These are phyloP conservation scores for Rhodotorula taiwanensis DNA, from an alignment of 768 basidiomycete species.

Conservation along the genomic window DNA sequence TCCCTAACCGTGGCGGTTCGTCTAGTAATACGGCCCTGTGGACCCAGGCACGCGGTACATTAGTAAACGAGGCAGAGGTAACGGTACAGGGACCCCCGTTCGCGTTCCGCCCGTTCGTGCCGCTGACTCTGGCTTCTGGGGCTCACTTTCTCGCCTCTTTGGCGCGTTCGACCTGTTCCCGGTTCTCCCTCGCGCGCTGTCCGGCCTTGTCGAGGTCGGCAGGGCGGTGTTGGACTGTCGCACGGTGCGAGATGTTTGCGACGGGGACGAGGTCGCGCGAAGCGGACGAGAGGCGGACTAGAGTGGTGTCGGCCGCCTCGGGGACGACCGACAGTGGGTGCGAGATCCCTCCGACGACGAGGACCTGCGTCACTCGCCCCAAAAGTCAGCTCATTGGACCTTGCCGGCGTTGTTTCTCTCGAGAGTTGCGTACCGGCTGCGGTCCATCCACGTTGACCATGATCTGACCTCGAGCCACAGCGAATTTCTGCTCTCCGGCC, in stretches of 20 bases:
- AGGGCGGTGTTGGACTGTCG: not conserved
- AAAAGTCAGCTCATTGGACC: not conserved
- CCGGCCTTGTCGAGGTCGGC: slow-evolving; percentile 10
- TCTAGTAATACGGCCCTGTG: slow-evolving; percentile 29
- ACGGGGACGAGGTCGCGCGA: slow-evolving; percentile 16
- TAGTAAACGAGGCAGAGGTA: too few species aligned
- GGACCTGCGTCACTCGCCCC: not conserved
- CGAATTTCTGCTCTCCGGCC: not conserved
- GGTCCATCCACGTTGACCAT: slow-evolving; percentile 3
- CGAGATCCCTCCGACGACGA: slow-evolving; percentile 16
- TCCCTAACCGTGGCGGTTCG: not conserved
- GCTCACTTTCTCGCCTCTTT: too few species aligned
- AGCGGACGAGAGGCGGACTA: not conserved
- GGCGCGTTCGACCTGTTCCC: slow-evolving; percentile 13
- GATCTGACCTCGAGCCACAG: not conserved
- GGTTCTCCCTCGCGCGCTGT: slow-evolving; percentile 3
- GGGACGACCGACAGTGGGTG: slow-evolving; percentile 20
- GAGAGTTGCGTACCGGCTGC: slow-evolving; percentile 7
- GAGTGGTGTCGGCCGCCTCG: slow-evolving; percentile 19
- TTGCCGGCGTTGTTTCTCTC: too few species aligned
- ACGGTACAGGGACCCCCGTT: too few species aligned
- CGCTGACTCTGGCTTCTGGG: too few species aligned
- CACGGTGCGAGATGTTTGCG: slow-evolving; percentile 18
- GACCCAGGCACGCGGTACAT: too few species aligned
- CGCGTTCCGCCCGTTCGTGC: too few species aligned